Percentiles rank a stretch among this genome's conserved stretches.
Conservation (phyloP, 202 grass and related monocot species). For the Brachypodium distachyon region DNA sequence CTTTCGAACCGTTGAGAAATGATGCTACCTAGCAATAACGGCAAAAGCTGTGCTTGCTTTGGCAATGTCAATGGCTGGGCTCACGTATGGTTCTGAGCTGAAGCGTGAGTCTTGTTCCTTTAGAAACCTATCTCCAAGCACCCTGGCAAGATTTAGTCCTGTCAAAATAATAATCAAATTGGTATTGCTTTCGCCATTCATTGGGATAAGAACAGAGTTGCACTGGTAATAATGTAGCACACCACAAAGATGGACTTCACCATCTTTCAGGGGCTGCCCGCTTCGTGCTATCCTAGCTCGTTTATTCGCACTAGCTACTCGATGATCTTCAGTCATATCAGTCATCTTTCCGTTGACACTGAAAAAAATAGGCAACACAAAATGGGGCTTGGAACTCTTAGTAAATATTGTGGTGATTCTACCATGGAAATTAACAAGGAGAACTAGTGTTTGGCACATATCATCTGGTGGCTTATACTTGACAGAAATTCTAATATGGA, state of each 20-base stretch:
- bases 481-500: not conserved
- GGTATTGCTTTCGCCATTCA: not conserved
- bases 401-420: not conserved
- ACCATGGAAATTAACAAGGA: not conserved
- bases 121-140: slow-evolving; percentile 83
- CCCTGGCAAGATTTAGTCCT: slow-evolving; percentile 82
- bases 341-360: slow-evolving; percentile 57
- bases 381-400: not conserved
- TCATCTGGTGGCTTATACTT: not conserved
- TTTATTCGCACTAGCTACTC: slow-evolving; percentile 63
- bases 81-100: slow-evolving; percentile 81
- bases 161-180: not conserved
- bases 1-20: not conserved
- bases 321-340: slow-evolving; percentile 78
- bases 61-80: slow-evolving; percentile 45
- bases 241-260: slow-evolving; percentile 64
- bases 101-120: slow-evolving; percentile 79
- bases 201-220: not conserved
- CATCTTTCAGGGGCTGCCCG: slow-evolving; percentile 66
- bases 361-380: not conserved
- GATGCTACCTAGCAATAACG: slow-evolving; percentile 81
- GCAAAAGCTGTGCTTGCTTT: slow-evolving; percentile 60
- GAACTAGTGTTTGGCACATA: too few species aligned
- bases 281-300: slow-evolving; percentile 51
- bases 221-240: not conserved